A percentile compares a stretch with the other conserved stretches of the same genome.
phyloP scores from a whole-genome alignment of 257 asterid species.

The Eustoma russellianum region DNA sequence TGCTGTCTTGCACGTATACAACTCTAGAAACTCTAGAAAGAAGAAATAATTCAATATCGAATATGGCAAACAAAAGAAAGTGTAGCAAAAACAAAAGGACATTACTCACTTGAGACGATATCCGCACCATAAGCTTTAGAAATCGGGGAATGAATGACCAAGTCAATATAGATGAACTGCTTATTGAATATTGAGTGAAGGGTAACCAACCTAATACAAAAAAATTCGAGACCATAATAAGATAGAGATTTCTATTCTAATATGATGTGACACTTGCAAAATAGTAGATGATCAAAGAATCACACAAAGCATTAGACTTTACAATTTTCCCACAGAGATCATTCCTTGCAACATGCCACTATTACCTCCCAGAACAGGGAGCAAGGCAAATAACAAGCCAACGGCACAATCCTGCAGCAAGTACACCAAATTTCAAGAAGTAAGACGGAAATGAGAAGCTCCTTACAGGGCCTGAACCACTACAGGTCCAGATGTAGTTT shows the following conservation, averaged over 20 bases:
- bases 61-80: neutral
- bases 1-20: no score
- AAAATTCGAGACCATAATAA: neutral
- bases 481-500: constrained; percentile 5
- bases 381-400: constrained; percentile 88
- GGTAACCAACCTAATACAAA: constrained; percentile 56
- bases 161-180: constrained; percentile 60
- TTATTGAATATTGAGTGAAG: constrained; percentile 54
- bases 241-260: no score
- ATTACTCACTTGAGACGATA: constrained; percentile 77
- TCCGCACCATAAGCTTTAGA: constrained; percentile 74
- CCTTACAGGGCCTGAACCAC: no score
- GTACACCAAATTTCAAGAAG: constrained; percentile 2
- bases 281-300: constrained; percentile 6
- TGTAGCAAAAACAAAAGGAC: constrained; percentile 2
- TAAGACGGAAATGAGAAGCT: neutral
- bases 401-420: constrained; percentile 81
- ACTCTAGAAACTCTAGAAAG: no score
- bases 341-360: constrained; percentile 83
- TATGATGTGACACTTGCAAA: constrained; percentile 6
- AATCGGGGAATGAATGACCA: constrained; percentile 82
- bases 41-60: no score
- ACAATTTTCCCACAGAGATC: constrained; percentile 85
- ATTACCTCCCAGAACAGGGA: constrained; percentile 86
- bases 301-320: constrained; percentile 9